phyloP scores from a whole-genome alignment of 1,284 basidiomycete genomes.

The Exobasidium rhododendri region DNA sequence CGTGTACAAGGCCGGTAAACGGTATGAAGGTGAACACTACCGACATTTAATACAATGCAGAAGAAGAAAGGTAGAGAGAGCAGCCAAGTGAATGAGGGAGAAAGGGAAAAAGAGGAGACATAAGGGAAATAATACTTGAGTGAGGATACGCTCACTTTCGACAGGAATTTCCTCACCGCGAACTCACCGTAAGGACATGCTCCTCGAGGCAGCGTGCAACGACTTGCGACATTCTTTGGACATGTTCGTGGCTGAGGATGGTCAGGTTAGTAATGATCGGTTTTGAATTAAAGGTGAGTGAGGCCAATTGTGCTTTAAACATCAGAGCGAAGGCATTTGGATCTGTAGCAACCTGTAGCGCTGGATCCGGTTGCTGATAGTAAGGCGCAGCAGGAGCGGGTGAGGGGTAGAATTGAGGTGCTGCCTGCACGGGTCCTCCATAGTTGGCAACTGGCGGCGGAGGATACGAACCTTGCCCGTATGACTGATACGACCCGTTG shows the following conservation, averaged over 20 bases:
- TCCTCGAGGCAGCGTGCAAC: constrained; percentile 82
- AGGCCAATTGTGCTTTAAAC: constrained; percentile 67
- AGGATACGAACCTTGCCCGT: not conserved
- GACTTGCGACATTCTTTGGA: constrained; percentile 70
- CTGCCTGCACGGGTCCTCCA: not conserved
- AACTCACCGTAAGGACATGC: constrained; percentile 68
- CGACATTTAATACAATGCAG: not conserved
- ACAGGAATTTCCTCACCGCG: not conserved
- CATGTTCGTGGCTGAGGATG: constrained; percentile 83
- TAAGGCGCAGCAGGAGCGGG: constrained; percentile 5
- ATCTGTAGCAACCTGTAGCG: constrained; percentile 22
- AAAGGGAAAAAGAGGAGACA: constrained; percentile 6
- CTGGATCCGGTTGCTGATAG: not conserved
- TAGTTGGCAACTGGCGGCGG: not conserved
- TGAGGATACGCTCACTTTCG: too few relatives aligned
- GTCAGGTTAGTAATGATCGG: constrained; percentile 94
- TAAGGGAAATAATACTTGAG: constrained; percentile 6
- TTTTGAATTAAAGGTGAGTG: constrained; percentile 90
- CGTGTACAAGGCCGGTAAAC: constrained; percentile 89
- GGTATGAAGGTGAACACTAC: constrained; percentile 66
- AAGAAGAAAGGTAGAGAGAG: not conserved
- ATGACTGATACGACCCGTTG: not conserved
- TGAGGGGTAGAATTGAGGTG: not conserved
- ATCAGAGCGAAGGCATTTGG: constrained; percentile 68
- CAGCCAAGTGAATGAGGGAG: not conserved